Base-by-base conservation (phyloP, 768 basidiomycete genomes). In the Tylopilus sp. region DNA sequence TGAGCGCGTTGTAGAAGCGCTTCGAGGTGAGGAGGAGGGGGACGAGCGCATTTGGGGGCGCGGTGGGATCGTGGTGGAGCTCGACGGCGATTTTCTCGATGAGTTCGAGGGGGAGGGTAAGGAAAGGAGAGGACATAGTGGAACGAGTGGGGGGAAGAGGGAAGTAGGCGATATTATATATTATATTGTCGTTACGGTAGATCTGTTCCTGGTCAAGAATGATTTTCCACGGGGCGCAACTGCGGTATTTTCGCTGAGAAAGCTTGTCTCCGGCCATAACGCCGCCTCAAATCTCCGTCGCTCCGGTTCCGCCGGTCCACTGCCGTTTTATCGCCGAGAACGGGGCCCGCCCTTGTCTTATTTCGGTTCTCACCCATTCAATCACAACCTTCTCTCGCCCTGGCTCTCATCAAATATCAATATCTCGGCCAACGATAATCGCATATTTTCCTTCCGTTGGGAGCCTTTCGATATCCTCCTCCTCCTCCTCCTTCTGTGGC, bases 1-100 rank as follows among this genome's bases (percentile, higher is more conserved):
- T 48, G 57, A 85, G 75, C 1, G 57, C 46, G 28, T 44, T 10
- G 59, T 79, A 49, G 18, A 86, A 58, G 41, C 61, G 50, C 3
- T 56, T 69, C 50, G 72, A 81, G 4, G 78, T 66, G 26, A 66
- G 66, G 42, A 80, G 75, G 44, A 89, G 70, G 0, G 83, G 71
- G 17, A 78, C 50, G 43, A 87, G 63, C 7, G 69, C 52, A 1
- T 64, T 31, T 0, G 85, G 84, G 0, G 53, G 35, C 0, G 40
- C 0, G 0, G 47, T 13, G 1, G 52, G 39, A 23, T 56, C 56
- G 1, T 56, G 48, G 47, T 44, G 25, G 62, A 83, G 63, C 41
- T 78, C 65, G 67, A 80, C 69, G 44, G 72, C 78, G 68, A 88
- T 77, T 55, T 71, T 58, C 52, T 79, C 73, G 61, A 86, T 62